Conservation (phyloP, 1,284 basidiomycete species). For the Heliocybe sulcata region DNA sequence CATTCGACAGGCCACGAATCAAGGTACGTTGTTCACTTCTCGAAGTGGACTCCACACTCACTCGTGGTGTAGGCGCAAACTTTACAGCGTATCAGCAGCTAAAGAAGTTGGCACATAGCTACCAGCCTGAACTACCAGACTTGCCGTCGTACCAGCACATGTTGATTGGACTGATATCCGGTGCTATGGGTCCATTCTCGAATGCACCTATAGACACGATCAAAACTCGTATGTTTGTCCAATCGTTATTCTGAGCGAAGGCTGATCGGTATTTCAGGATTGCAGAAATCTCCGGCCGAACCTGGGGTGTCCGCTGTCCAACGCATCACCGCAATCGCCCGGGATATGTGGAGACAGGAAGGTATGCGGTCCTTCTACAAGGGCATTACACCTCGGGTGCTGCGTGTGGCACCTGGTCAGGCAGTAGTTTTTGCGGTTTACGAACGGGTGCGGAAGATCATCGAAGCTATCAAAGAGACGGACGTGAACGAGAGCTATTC, state of each 20-base stretch:
- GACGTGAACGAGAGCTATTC: slow-evolving; percentile 55
- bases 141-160: slow-evolving; percentile 95
- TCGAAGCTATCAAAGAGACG: slow-evolving; percentile 63
- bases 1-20: slow-evolving; percentile 95
- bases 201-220: slow-evolving; percentile 98
- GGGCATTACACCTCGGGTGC: slow-evolving; percentile 94
- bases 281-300: slow-evolving; percentile 80
- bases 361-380: slow-evolving; percentile 91
- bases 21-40: slow-evolving; percentile 47
- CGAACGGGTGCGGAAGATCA: slow-evolving; percentile 70
- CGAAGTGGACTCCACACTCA: background rate
- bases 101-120: slow-evolving; percentile 73
- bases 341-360: slow-evolving; percentile 92
- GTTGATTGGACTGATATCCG: slow-evolving; percentile 90
- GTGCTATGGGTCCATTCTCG: slow-evolving; percentile 96
- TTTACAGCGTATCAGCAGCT: slow-evolving; percentile 98
- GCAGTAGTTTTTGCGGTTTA: slow-evolving; percentile 90
- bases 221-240: slow-evolving; percentile 69
- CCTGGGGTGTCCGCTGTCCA: slow-evolving; percentile 74
- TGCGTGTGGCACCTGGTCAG: slow-evolving; percentile 94
- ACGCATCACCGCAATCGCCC: slow-evolving; percentile 76
- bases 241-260: background rate
- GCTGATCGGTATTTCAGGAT: slow-evolving; percentile 31
- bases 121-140: slow-evolving; percentile 70
- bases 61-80: slow-evolving; percentile 69